A percentile compares a stretch with the other conserved stretches of the same genome.
Evolutionary conservation across 1,139 yeast species (phyloP).

Genomic region (Taiozyma sp.): DNA sequence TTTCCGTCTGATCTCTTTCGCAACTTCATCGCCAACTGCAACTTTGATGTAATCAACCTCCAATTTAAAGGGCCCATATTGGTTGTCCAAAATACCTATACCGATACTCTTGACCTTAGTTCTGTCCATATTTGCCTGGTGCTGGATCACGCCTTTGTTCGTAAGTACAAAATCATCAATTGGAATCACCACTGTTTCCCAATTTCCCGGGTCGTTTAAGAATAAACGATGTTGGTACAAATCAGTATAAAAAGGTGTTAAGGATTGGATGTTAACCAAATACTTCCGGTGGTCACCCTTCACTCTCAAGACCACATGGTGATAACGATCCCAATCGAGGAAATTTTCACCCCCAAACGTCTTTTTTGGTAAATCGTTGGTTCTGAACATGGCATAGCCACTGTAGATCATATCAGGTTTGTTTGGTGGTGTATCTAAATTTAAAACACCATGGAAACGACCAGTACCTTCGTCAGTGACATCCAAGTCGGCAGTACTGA

Average conservation of each 20-base stretch:
- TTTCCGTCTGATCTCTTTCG: constrained; percentile 27
- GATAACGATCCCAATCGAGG: constrained; percentile 63
- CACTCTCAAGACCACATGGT: constrained; percentile 63
- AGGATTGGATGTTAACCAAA: constrained; percentile 77
- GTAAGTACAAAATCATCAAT: constrained; percentile 77
- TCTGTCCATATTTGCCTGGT: constrained; percentile 59
- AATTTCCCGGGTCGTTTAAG: constrained; percentile 66
- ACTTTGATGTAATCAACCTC: constrained; percentile 74
- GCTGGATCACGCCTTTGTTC: constrained; percentile 78
- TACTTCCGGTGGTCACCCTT: constrained; percentile 74
- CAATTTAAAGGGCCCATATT: constrained; percentile 71
- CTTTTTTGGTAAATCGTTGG: constrained; percentile 46
- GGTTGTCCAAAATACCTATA: constrained; percentile 73
- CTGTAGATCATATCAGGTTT: constrained; percentile 65
- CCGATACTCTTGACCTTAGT: constrained; percentile 71
- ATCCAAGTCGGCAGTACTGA: constrained; percentile 58
- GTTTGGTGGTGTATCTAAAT: constrained; percentile 68
- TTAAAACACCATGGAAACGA: constrained; percentile 67
- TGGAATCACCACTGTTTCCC: constrained; percentile 84
- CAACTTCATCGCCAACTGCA: constrained; percentile 50
- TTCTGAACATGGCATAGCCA: constrained; percentile 87
- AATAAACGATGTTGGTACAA: constrained; percentile 80
- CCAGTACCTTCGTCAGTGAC: constrained; percentile 38
- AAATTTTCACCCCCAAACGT: constrained; percentile 33
- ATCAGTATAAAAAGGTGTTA: constrained; percentile 74